Conservation (phyloP, 148 eudicot genomes). For the Diospyros kaki region DNA sequence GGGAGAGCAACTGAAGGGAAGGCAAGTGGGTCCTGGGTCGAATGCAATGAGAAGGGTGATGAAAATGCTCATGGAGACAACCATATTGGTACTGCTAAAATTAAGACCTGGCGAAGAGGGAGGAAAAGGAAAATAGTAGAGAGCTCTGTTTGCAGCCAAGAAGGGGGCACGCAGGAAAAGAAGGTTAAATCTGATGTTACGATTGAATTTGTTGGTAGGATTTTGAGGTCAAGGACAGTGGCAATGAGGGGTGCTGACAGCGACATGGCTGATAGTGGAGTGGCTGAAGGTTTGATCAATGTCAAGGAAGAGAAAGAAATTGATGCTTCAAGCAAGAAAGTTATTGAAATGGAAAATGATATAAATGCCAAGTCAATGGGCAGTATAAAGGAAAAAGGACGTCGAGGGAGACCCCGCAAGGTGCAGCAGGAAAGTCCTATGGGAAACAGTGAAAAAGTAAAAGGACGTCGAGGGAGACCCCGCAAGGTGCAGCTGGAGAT, state of each 20-base stretch:
- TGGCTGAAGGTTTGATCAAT: not conserved
- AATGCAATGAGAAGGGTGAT: conserved; percentile 16
- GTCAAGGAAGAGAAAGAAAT: conserved; percentile 28
- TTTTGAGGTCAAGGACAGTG: conserved; percentile 17
- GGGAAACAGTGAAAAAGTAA: conserved; percentile 11
- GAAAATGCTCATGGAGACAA: not conserved
- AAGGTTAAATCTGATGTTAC: conserved; percentile 17
- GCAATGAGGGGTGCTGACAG: conserved; percentile 7
- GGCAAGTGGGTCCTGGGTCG: conserved; percentile 5
- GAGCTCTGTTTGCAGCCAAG: conserved; percentile 12
- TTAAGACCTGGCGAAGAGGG: conserved; percentile 16
- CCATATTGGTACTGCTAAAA: conserved; percentile 1
- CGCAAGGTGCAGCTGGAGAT: too few species aligned
- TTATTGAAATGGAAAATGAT: not conserved
- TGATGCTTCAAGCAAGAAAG: conserved; percentile 12
- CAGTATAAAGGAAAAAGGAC: conserved; percentile 16
- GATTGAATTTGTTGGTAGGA: conserved; percentile 10
- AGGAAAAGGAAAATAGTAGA: conserved; percentile 28
- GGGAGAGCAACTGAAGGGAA: conserved; percentile 2
- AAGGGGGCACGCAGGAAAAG: conserved; percentile 9
- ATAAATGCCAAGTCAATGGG: too few species aligned
- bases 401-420: conserved; percentile 49
- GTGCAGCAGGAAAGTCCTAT: conserved; percentile 9
- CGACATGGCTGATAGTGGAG: conserved; percentile 14
- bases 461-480: conserved; percentile 3